These are phyloP conservation scores for Ustilago nuda DNA, from an alignment of 1,284 basidiomycete genomes.

Conservation along the genomic window DNA sequence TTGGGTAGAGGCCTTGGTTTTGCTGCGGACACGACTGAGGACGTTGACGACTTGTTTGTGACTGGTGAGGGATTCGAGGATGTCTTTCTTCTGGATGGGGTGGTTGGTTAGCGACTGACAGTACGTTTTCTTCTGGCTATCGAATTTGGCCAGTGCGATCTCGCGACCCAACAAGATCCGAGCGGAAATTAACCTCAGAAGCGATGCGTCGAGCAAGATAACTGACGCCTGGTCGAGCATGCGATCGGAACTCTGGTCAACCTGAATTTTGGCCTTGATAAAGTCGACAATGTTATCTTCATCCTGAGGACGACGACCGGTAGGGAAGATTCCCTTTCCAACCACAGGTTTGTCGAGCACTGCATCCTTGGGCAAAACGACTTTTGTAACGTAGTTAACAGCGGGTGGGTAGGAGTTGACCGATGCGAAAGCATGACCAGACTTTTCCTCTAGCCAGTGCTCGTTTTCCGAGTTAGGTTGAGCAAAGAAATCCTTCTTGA, in stretches of 20 bases:
- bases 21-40: conserved; percentile 15
- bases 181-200: conserved; percentile 12
- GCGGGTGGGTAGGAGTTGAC: not conserved
- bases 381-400: not conserved
- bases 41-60: conserved; percentile 17
- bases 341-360: conserved; percentile 9
- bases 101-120: conserved; percentile 11
- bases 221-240: conserved; percentile 1
- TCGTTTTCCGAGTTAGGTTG: not conserved
- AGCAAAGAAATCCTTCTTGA: not conserved
- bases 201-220: conserved; percentile 6
- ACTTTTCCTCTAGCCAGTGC: not conserved
- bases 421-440: not conserved
- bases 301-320: conserved; percentile 28
- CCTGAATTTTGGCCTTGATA: not conserved
- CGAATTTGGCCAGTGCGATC: conserved; percentile 23
- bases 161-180: conserved; percentile 18
- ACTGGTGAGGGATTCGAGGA: not conserved
- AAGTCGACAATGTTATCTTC: conserved; percentile 4
- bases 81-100: not conserved
- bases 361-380: not conserved
- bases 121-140: not conserved
- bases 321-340: conserved; percentile 19
- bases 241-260: not conserved
- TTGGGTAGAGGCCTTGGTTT: conserved; percentile 9